A percentile compares a stretch with the other conserved stretches of the same genome.
Conservation (phyloP, 106 monocot species). For the Posidonia australis region DNA sequence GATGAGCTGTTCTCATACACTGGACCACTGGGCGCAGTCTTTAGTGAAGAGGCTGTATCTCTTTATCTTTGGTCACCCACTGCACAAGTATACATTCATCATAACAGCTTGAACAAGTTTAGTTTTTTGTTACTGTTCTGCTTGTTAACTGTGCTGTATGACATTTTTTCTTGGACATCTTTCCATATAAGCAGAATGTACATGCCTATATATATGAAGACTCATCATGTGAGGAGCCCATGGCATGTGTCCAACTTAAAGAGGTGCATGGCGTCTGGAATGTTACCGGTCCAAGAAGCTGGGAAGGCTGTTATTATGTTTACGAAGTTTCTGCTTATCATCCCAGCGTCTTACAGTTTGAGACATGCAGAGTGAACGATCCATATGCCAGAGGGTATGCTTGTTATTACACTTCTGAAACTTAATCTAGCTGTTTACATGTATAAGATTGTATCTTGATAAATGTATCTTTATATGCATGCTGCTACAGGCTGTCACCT, state of each 20-base stretch:
- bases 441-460: not conserved
- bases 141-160: not conserved
- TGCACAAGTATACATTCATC: conserved; percentile 49
- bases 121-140: not conserved
- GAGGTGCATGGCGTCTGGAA: conserved; percentile 73
- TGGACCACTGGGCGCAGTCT: conserved; percentile 74
- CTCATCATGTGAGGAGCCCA: conserved; percentile 22
- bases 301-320: conserved; percentile 73
- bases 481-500: conserved; percentile 46
- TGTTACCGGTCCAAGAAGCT: conserved; percentile 42
- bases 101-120: not conserved
- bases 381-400: conserved; percentile 86
- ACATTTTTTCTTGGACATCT: not conserved
- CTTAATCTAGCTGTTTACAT: not conserved
- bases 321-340: conserved; percentile 72
- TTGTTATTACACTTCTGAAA: not conserved
- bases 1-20: conserved; percentile 75
- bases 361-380: conserved; percentile 60
- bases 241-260: conserved; percentile 37
- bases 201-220: conserved; percentile 37
- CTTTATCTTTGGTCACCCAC: conserved; percentile 91
- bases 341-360: conserved; percentile 44
- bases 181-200: conserved; percentile 35
- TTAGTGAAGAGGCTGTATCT: conserved; percentile 30
- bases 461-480: not conserved